Base-by-base conservation (phyloP, 495 filamentous ascomycete species). In the Podospora bellae-mahoneyi region DNA sequence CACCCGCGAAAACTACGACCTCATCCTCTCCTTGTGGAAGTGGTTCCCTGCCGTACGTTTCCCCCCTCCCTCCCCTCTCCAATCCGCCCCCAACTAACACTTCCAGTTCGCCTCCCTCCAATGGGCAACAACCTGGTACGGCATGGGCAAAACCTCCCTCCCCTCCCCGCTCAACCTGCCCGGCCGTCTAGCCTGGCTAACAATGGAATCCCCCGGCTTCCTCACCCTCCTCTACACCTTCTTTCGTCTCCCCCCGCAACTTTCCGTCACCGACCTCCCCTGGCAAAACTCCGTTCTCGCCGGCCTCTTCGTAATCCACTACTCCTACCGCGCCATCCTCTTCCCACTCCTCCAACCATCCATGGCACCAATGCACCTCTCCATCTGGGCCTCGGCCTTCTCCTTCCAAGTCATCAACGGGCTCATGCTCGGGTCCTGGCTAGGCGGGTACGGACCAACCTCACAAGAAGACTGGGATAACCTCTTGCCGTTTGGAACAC, bases 71-170 rank as follows among this genome's bases (percentile, higher is more conserved):
- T 2, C 3, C 28, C 53, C 2, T 48, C 28, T 23, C 54, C 55
- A 27, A 27, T 55, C 26, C 19, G 5, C 7, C 20, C 6, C 56
- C 26, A 28, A 53, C 60, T 68, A 64, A 69, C 55, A 64, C 66
- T 72, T 28, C 7, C 19, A 91, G 89, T 62, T 84, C 68, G 85
- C 83, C 5, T 78, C 84, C n/a, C 54, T 84, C 48, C 88, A 90
- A 87, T 91, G 88, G 89, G 18, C 86, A 23, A 68, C 80, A 9
- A 79, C 85, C 34, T 92, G 84, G 81, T 90, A 93, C 77, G 85
- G 87, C 44, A 86, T 88, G 80, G 95, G 95, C 70, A 98, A 98
- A 78, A 95, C 92, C n/a, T 96, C 92, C 10, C 79, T 84, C 10
- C 61, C 61, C 28, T 68, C 77, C 4, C 80, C 79, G 18, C 82